These are phyloP conservation scores for Phellopilus nigrolimitatus DNA, from an alignment of 1,284 basidiomycete genomes.

Conservation along the genomic window DNA sequence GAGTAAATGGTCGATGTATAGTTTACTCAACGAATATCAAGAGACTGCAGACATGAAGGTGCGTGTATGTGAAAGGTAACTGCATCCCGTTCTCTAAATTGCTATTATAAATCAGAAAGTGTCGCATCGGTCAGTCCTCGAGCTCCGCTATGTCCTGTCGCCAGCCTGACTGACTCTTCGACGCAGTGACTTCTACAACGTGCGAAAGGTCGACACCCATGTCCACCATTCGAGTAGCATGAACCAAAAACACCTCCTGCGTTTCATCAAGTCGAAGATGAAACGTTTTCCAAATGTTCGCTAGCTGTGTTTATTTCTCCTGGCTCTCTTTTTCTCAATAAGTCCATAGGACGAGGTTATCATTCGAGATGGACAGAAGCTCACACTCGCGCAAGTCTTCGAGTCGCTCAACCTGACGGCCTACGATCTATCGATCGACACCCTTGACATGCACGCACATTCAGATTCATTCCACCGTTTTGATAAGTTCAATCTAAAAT, in stretches of 20 bases:
- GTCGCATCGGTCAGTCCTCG: slow-evolving; percentile 56
- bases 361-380: slow-evolving; percentile 84
- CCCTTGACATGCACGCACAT: slow-evolving; percentile 99
- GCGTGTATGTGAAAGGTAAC: slow-evolving; percentile 24
- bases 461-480: slow-evolving; percentile 97
- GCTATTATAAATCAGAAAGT: slow-evolving; percentile 44
- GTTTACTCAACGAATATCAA: slow-evolving; percentile 89
- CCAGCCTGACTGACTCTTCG: slow-evolving; percentile 7
- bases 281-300: slow-evolving; percentile 72
- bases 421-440: slow-evolving; percentile 98
- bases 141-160: neutral
- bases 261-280: slow-evolving; percentile 99
- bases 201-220: slow-evolving; percentile 97
- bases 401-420: slow-evolving; percentile 92
- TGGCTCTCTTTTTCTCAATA: neutral
- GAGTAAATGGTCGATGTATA: slow-evolving; percentile 96
- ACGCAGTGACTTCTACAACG: slow-evolving; percentile 97
- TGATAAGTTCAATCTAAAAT: slow-evolving; percentile 93
- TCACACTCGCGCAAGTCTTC: slow-evolving; percentile 94
- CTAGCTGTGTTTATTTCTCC: slow-evolving; percentile 11
- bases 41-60: slow-evolving; percentile 97
- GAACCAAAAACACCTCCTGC: slow-evolving; percentile 99
- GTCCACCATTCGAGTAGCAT: slow-evolving; percentile 98
- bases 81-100: slow-evolving; percentile 18
- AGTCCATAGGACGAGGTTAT: slow-evolving; percentile 89